Evolutionary conservation across 2,329 filamentous ascomycete species (phyloP).

Genomic region (Xylariaceae sp.): DNA sequence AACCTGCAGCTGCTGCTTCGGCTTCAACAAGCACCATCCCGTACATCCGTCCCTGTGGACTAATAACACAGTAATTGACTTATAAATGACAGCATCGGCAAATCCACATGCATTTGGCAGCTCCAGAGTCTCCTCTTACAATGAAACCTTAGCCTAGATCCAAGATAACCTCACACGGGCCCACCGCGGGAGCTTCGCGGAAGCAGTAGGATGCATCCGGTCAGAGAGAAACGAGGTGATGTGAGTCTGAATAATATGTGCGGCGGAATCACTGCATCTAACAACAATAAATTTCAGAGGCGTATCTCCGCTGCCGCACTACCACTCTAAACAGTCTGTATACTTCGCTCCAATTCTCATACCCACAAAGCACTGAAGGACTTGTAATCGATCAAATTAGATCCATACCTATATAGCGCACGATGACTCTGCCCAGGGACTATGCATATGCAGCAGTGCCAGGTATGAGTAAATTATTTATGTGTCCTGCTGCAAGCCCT

Average conservation of each 20-base stretch:
- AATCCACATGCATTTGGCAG: constrained; percentile 35
- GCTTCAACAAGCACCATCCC: constrained; percentile 17
- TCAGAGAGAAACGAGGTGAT: constrained; percentile 46
- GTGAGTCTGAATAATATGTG: constrained; percentile 43
- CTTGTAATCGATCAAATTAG: constrained; percentile 4
- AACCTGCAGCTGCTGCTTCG: background rate
- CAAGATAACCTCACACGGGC: constrained; percentile 42
- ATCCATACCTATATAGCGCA: constrained; percentile 24
- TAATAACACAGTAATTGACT: no score
- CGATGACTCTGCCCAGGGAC: constrained; percentile 23
- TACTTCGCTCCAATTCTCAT: constrained; percentile 12
- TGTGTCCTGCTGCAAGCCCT: constrained; percentile 19
- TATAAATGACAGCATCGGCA: constrained; percentile 22
- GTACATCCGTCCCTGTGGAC: constrained; percentile 17
- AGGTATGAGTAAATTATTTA: constrained; percentile 22
- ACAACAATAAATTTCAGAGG: constrained; percentile 32
- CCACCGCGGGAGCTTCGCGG: constrained; percentile 49
- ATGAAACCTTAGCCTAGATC: constrained; percentile 45
- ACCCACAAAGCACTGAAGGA: constrained; percentile 1
- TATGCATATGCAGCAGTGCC: constrained; percentile 27
- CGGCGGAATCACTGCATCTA: constrained; percentile 40
- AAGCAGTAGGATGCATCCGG: constrained; percentile 48
- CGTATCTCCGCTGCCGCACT: constrained; percentile 18
- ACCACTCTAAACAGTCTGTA: constrained; percentile 12
- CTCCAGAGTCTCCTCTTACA: constrained; percentile 35